A percentile compares a stretch with the other conserved stretches of the same genome.
Evolutionary conservation across 2,329 filamentous ascomycete species (phyloP).

Genomic region (Ceratocystis variospora): DNA sequence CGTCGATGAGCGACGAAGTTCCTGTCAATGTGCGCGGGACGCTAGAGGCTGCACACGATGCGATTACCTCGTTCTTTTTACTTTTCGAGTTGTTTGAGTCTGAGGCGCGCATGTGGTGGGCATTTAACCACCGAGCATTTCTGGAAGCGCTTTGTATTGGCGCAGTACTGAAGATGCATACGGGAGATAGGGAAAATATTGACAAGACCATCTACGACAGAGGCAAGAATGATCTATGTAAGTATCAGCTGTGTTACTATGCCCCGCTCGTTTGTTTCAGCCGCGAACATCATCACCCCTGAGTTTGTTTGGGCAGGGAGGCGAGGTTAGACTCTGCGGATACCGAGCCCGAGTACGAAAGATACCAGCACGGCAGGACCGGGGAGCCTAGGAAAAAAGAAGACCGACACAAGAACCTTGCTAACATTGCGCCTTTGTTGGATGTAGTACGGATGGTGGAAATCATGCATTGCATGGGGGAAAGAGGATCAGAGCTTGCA

Average conservation of each 20-base stretch:
- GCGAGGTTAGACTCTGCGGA: neutral
- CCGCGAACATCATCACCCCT: no score
- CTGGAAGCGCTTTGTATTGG: slow-evolving; percentile 60
- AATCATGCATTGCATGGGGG: slow-evolving; percentile 43
- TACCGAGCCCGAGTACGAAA: neutral
- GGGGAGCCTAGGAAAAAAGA: neutral
- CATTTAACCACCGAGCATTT: slow-evolving; percentile 69
- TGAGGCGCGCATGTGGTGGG: slow-evolving; percentile 72
- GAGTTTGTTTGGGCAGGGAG: no score
- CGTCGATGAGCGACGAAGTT: slow-evolving; percentile 51
- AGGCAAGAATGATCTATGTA: slow-evolving; percentile 47
- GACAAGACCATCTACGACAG: slow-evolving; percentile 41
- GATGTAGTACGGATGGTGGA: slow-evolving; percentile 46
- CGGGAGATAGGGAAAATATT: slow-evolving; percentile 34
- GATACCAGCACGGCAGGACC: no score
- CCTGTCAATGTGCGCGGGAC: slow-evolving; percentile 54
- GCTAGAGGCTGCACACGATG: slow-evolving; percentile 62
- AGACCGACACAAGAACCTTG: neutral
- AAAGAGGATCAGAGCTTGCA: slow-evolving; percentile 45
- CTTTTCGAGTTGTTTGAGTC: slow-evolving; percentile 51
- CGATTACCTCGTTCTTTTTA: slow-evolving; percentile 60
- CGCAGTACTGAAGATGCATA: slow-evolving; percentile 41
- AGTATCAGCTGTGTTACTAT: slow-evolving; percentile 25
- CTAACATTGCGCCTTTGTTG: neutral
- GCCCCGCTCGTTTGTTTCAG: neutral